phyloP scores from a whole-genome alignment of 495 filamentous ascomycete genomes.

The Annulohypoxylon maeteangense region DNA sequence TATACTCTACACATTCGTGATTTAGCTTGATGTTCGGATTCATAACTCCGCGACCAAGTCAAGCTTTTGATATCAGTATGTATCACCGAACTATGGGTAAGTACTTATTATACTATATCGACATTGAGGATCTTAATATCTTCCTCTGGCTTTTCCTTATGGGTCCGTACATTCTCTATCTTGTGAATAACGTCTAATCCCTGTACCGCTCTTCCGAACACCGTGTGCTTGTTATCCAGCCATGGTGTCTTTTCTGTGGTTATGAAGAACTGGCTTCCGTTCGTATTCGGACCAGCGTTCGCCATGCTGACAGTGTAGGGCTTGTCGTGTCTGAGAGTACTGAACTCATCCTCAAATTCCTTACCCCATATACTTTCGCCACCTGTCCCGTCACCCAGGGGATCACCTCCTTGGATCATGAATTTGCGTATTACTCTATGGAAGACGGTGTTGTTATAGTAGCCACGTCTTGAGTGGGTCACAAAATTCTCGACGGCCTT shows the following conservation, averaged over 20 bases:
- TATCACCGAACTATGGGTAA: neutral
- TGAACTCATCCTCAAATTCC: slow-evolving; percentile 97
- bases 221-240: slow-evolving; percentile 95
- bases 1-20: neutral
- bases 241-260: slow-evolving; percentile 97
- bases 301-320: slow-evolving; percentile 97
- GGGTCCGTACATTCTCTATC: slow-evolving; percentile 92
- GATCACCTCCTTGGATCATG: slow-evolving; percentile 97
- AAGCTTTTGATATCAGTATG: neutral
- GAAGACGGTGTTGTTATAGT: slow-evolving; percentile 98
- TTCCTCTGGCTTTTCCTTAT: slow-evolving; percentile 95
- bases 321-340: slow-evolving; percentile 90
- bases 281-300: slow-evolving; percentile 88
- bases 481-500: slow-evolving; percentile 99
- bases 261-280: slow-evolving; percentile 94
- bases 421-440: slow-evolving; percentile 98
- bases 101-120: slow-evolving; percentile 60
- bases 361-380: slow-evolving; percentile 97
- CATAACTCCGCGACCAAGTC: neutral
- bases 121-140: slow-evolving; percentile 98
- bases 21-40: neutral
- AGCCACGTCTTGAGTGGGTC: slow-evolving; percentile 85
- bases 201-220: slow-evolving; percentile 90
- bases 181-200: slow-evolving; percentile 95
- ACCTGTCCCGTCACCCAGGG: slow-evolving; percentile 92